Base-by-base conservation (phyloP, 345 rosid genomes). In the Kandelia obovata region DNA sequence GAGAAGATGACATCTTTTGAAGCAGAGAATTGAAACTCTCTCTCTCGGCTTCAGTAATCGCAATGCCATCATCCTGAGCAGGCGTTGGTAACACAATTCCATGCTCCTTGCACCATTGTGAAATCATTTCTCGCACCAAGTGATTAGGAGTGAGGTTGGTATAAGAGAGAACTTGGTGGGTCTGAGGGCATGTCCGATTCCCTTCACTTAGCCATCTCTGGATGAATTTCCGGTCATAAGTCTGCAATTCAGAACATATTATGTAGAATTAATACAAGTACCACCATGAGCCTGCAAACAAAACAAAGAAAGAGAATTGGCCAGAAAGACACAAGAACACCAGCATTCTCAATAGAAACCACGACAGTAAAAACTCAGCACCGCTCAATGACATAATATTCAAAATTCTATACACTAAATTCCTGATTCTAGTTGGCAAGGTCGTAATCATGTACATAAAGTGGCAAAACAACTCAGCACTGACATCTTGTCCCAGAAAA, bases 161-260 rank as follows among this genome's bases (percentile, higher is more conserved):
- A 64, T 80, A 83, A 1, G 84, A 32, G 43, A 87, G 88, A 58
- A 67, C 78, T 75, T 82, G 60, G 71, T 63, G 67, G 60, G 71
- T 84, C 67, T 51, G 72, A 49, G 94, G 94, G 64, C 94, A 88
- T 59, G 81, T 82, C 59, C 69, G 71, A 32, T 73, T 58, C 49
- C 85, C 85, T 53, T 68, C 73, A 52, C 58, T 80, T 60, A 87
- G 77, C 88, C 83, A 77, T 43, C 67, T 47, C 56, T 68, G 68
- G 67, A 87, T 85, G 75, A 55, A 78, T 6, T 75, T 70, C 21
- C 85, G 81, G 61, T 89, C 87, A 61, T 73, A 84, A 53, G 90
- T 89, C 95, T 87, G 85, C 47, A 78, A 70, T 65, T 30, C 65
- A 51, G 49, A 21, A 71, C n/a, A 27, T 2, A 57, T 62, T 63